Base-by-base conservation (phyloP, 208 protist genomes). In the Trypanosoma platydactyli region DNA sequence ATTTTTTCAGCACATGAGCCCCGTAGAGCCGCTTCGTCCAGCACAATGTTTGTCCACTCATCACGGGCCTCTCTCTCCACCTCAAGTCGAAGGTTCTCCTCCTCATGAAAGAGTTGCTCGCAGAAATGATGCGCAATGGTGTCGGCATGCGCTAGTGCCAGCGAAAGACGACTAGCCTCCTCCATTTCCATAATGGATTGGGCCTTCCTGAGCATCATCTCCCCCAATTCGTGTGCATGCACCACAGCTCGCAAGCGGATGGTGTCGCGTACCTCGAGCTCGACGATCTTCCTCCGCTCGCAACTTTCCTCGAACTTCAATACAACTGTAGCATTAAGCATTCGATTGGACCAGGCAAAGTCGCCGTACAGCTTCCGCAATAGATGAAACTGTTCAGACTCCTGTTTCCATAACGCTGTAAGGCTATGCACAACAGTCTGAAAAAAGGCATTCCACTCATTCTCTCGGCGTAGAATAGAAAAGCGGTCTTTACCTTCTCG, bases 391-490 rank as follows among this genome's bases (percentile, higher is more conserved):
- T 76, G 53, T 16, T 58, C 53, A 44, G 52, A 55, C 71, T 92
- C 83, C 30, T 81, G 65, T 12, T 15, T 54, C 71, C 77, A 86
- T 5, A 92, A 41, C 12, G 64, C 51, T 3, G 55, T 58, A 42
- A 80, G 73, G 18, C 68, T 74, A 16, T 59, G 46, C 20, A 71
- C 42, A 57, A 84, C 86, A 27, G 44, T 33, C n/a, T 73, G 57
- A 24, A 73, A 84, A 46, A 92, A 59, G 0, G n/a, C 13, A 18
- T 70, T 58, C 12, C 58, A 67, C 48, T 68, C 57, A 22, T 11
- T 40, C 12, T 78, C 65, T 18, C 60, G 55, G 6, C 49, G 41
- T 30, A 20, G 9, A 44, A 72, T 22, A 9, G 59, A 12, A 13
- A 54, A 11, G 38, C 44, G 27, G 6, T 79, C 59, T 5, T 35